Base-by-base conservation (phyloP, 371 early-diverging fungal species). In the Phascolomyces articulosus region DNA sequence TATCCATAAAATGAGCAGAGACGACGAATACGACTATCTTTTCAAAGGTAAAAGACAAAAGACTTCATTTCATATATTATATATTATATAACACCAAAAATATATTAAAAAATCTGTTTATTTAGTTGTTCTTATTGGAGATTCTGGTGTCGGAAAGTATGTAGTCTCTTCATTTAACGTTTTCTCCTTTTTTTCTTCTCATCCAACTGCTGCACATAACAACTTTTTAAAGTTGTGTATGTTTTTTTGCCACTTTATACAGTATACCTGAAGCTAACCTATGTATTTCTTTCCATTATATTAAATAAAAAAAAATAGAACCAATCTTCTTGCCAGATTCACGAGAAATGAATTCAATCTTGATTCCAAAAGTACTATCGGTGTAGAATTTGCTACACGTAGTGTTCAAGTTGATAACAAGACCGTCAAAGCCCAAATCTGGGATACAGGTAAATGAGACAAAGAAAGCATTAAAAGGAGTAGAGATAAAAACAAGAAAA, bases 401-500 rank as follows among this genome's bases (percentile, higher is more conserved):
- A 93, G 91, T 74, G 97, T 99, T 72, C 93, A 96, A 73, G 95
- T 99, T 15, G 97, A 98, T 67, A 88, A 89, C 61, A 96, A 97
- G 80, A 95, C 93, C 27, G 96, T 99, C 71, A 99, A 99, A 82
- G 98, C 99, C 34, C 99, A 99, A 81, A 99, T 99, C 70, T 99
- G 99, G 99, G 99, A 82, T 68, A 82, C 82, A 61, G 92, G 89
- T 87, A 76, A 73, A 34, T 34, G 34, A 11, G 61, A 26, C 13
- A 21, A 13, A 51, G 38, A 38, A 38, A 6, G 38, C n/a, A 38
- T 13, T 38, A 9, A 13, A 38, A 38, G 57, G 18, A 59, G 40
- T 31, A 13, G 15, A 23, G 29, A 40, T 9, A 34, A 13, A 59
- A 10, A 48, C 55, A 34, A 55, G 24, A 4, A 51, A 2, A 23